phyloP scores from a whole-genome alignment of 1,139 yeast species.

The Kodamaea fungicola region DNA sequence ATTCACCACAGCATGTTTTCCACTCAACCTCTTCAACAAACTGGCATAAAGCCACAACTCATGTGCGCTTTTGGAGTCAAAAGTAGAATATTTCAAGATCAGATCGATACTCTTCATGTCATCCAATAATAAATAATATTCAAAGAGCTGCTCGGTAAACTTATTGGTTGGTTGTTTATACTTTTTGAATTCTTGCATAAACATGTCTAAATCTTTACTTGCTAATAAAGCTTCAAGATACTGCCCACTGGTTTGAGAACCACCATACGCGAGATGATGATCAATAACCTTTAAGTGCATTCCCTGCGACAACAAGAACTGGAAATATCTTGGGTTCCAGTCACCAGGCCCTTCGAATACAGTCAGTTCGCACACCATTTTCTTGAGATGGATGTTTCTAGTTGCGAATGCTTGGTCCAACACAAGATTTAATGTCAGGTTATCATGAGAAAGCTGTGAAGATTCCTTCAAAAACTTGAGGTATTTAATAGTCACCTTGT shows the following conservation, averaged over 20 bases:
- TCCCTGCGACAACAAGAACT: constrained; percentile 11
- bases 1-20: neutral
- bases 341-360: constrained; percentile 13
- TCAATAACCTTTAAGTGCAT: neutral
- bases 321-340: constrained; percentile 21
- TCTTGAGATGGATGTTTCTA: constrained; percentile 20
- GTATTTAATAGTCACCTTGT: constrained; percentile 26
- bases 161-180: constrained; percentile 4
- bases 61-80: constrained; percentile 6
- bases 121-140: constrained; percentile 18
- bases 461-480: constrained; percentile 14
- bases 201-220: constrained; percentile 8
- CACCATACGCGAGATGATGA: neutral
- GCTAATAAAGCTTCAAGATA: too few relatives aligned
- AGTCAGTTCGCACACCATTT: constrained; percentile 10
- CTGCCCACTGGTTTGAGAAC: too few relatives aligned
- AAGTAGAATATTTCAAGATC: constrained; percentile 10
- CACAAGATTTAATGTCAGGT: neutral
- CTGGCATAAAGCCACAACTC: constrained; percentile 19
- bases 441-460: neutral
- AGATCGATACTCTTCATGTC: constrained; percentile 14
- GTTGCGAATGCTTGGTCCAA: constrained; percentile 12
- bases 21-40: constrained; percentile 18
- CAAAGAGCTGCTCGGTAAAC: constrained; percentile 17
- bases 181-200: constrained; percentile 15